Evolutionary conservation across 495 filamentous ascomycete genomes (phyloP).

Genomic region (Aspergillus nidulans): DNA sequence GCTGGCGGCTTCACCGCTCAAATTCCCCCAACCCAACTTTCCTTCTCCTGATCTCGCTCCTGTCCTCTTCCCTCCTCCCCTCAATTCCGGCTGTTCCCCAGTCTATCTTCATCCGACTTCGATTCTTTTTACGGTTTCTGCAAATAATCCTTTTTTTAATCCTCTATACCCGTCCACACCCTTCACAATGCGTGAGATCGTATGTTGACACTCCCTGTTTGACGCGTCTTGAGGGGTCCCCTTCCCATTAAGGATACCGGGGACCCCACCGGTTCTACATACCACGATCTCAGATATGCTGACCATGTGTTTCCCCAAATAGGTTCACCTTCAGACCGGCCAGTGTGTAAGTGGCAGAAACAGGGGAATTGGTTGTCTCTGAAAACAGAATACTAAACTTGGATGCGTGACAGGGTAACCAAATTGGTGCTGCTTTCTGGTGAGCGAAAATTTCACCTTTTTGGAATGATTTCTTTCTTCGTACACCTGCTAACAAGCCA

Average conservation of each 20-base stretch:
- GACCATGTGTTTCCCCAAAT: slow-evolving; percentile 33
- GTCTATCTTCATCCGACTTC: slow-evolving; percentile 22
- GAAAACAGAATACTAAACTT: slow-evolving; percentile 24
- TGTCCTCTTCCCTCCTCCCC: slow-evolving; percentile 17
- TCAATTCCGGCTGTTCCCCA: slow-evolving; percentile 18
- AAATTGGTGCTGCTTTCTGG: slow-evolving; percentile 99
- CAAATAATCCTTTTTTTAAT: slow-evolving; percentile 15
- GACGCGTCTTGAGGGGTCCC: slow-evolving; percentile 36
- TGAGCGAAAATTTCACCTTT: slow-evolving; percentile 33
- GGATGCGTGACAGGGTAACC: slow-evolving; percentile 74
- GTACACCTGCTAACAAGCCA: slow-evolving; percentile 25
- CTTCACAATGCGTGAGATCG: slow-evolving; percentile 91
- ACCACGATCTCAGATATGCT: slow-evolving; percentile 26
- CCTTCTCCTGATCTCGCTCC: slow-evolving; percentile 19
- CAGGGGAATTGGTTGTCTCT: slow-evolving; percentile 8
- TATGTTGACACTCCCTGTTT: slow-evolving; percentile 49
- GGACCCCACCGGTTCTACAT: slow-evolving; percentile 40
- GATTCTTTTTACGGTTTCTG: slow-evolving; percentile 11
- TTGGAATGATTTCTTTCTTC: not conserved
- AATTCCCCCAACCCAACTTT: slow-evolving; percentile 17
- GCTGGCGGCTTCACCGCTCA: slow-evolving; percentile 25
- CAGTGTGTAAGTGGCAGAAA: slow-evolving; percentile 72
- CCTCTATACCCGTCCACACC: slow-evolving; percentile 38
- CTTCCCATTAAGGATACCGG: slow-evolving; percentile 31
- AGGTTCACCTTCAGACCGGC: slow-evolving; percentile 99